phyloP scores from a whole-genome alignment of 768 basidiomycete species.

The Ramaria rubella region DNA sequence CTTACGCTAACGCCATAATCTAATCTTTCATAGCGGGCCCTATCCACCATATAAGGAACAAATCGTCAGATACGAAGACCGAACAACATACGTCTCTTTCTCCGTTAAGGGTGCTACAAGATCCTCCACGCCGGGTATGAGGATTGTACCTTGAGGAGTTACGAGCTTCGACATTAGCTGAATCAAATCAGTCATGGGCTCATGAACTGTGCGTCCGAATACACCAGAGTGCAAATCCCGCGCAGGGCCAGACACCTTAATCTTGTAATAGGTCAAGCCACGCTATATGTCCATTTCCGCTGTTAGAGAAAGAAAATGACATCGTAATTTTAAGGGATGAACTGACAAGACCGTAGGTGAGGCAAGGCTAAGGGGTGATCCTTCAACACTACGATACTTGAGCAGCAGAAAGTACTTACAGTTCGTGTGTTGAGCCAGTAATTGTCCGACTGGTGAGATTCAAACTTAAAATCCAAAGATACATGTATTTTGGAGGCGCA shows the following conservation, averaged over 20 bases:
- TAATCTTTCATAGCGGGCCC: slow-evolving; percentile 64
- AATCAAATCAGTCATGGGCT: slow-evolving; percentile 93
- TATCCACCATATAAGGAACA: slow-evolving; percentile 20
- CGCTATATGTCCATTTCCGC: slow-evolving; percentile 32
- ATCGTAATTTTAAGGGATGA: neutral
- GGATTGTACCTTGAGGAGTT: slow-evolving; percentile 67
- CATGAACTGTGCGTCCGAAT: slow-evolving; percentile 75
- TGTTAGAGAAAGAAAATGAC: neutral
- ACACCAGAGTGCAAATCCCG: slow-evolving; percentile 88
- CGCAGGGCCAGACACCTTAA: slow-evolving; percentile 75
- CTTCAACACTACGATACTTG: neutral
- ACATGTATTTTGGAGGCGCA: slow-evolving; percentile 28
- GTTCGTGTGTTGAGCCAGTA: slow-evolving; percentile 88
- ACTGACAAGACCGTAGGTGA: slow-evolving; percentile 70
- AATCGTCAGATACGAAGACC: neutral
- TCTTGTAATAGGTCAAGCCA: slow-evolving; percentile 80
- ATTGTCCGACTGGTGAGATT: slow-evolving; percentile 67
- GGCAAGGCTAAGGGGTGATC: slow-evolving; percentile 35
- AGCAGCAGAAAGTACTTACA: slow-evolving; percentile 8
- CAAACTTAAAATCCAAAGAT: neutral
- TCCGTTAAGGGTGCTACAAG: slow-evolving; percentile 69
- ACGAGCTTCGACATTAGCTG: slow-evolving; percentile 81
- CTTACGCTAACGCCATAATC: slow-evolving; percentile 42
- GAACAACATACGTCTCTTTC: slow-evolving; percentile 52
- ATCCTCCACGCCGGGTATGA: slow-evolving; percentile 84